Evolutionary conservation across 1,284 basidiomycete species (phyloP), one percentile per base, ranked within the genome.

Genomic region (Ganoderma lucidum): DNA sequence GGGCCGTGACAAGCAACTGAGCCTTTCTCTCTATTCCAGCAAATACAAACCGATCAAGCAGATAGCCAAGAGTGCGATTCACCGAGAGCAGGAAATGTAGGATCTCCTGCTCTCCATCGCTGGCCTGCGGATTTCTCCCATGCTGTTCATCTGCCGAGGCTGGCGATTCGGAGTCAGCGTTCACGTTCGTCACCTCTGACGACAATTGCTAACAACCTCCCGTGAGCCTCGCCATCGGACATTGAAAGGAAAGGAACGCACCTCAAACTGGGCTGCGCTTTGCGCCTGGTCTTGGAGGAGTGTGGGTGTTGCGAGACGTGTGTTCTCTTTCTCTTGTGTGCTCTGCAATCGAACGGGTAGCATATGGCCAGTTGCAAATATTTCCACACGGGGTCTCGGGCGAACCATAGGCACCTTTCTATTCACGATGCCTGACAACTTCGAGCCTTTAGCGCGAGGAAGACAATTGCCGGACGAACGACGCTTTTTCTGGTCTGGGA

Each of bases 21-120:
- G 63, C 58, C 39, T 48, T 59, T 37, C 55, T 61, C 28, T 62
- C 51, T 1, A 72, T 41, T 15, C 71, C 71, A 6, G 69, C 67
- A 15, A 45, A 28, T 23, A 61, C 23, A 39, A 70, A 72, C 1
- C 61, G 58, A 30, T 68, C 65, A 15, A 65, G n/a, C 19, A 72
- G 66, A 2, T 39, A 51, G 2, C 41, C 62, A 19, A 65, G 51
- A 1, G 62, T 45, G 17, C 30, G 6, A 19, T 62, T 59, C 4
- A 64, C 10, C 1, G 51, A 32, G 17, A 30, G 35, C 30, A 72
- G 61, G 32, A 70, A 72, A 12, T 39, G 3, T 1, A 59, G 35
- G 35, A 59, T 12, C 8, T 35, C 56, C 19, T 23, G 35, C n/a
- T 59, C 35, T 6, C 35, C 56, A 23, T 23, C 6, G 17, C 30